These are phyloP conservation scores for Houttuynia cordata DNA, from an alignment of 164 flowering plant species.

Conservation along the genomic window DNA sequence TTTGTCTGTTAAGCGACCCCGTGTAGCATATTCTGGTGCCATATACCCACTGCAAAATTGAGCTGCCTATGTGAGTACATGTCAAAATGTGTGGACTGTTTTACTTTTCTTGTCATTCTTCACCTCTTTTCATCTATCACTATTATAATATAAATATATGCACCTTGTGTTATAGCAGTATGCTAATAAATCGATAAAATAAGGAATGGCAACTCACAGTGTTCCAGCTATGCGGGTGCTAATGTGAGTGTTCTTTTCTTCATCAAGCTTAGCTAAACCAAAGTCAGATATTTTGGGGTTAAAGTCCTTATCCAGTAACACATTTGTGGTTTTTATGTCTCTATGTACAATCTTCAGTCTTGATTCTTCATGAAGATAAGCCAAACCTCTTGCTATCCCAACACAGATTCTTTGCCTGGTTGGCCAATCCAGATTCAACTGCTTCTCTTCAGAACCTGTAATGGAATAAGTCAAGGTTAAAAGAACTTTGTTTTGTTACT, in stretches of 20 bases:
- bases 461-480: neutral
- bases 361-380: conserved; percentile 66
- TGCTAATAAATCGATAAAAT: neutral
- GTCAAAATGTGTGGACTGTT: neutral
- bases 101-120: neutral
- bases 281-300: conserved; percentile 43
- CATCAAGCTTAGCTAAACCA: conserved; percentile 38
- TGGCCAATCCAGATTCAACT: conserved; percentile 41
- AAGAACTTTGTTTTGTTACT: too few relatives aligned
- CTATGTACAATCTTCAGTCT: conserved; percentile 41
- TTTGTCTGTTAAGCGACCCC: conserved; percentile 41
- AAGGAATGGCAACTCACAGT: conserved; percentile 14
- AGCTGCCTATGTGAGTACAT: neutral
- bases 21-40: conserved; percentile 57
- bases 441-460: conserved; percentile 25
- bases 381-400: conserved; percentile 57
- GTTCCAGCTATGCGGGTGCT: conserved; percentile 46
- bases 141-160: neutral
- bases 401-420: conserved; percentile 41
- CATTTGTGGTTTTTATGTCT: conserved; percentile 34
- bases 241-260: conserved; percentile 32
- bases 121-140: neutral
- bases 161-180: neutral
- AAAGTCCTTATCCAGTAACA: conserved; percentile 28
- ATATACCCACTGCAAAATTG: conserved; percentile 39